phyloP scores from a whole-genome alignment of 225 moss, liverwort and hornwort genomes.

The Rhytidiadelphus loreus region DNA sequence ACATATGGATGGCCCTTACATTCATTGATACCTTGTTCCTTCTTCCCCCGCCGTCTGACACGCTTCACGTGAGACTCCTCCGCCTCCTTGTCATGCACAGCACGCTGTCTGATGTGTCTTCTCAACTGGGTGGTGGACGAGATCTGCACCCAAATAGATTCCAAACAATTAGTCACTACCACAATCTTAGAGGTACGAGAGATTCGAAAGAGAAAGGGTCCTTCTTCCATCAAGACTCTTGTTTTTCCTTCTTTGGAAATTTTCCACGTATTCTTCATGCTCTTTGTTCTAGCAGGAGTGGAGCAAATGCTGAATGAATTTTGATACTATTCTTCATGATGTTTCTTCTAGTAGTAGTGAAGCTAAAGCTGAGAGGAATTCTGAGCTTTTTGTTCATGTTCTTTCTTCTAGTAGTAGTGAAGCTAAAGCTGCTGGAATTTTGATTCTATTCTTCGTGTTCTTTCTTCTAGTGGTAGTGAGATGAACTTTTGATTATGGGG shows the following conservation, averaged over 20 bases:
- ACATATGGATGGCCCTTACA: background rate
- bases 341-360: background rate
- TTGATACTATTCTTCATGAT: background rate
- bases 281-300: background rate
- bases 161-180: background rate
- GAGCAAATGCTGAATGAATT: background rate
- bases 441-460: background rate
- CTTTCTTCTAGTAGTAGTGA: background rate
- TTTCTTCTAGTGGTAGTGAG: background rate
- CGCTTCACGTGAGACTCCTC: slow-evolving; percentile 11
- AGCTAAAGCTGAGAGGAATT: background rate
- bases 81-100: background rate
- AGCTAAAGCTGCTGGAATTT: background rate
- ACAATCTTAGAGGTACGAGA: background rate
- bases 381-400: background rate
- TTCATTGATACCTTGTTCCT: background rate
- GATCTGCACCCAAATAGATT: slow-evolving; percentile 2
- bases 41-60: background rate
- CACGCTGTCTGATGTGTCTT: slow-evolving; percentile 10
- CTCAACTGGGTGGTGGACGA: background rate
- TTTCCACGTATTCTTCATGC: background rate
- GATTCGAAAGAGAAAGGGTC: background rate
- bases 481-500: background rate
- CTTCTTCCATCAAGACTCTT: background rate
- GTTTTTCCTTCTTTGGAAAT: background rate